phyloP scores from a whole-genome alignment of 1,284 basidiomycete species.

The Xerocomus cyaneibrunnescens region DNA sequence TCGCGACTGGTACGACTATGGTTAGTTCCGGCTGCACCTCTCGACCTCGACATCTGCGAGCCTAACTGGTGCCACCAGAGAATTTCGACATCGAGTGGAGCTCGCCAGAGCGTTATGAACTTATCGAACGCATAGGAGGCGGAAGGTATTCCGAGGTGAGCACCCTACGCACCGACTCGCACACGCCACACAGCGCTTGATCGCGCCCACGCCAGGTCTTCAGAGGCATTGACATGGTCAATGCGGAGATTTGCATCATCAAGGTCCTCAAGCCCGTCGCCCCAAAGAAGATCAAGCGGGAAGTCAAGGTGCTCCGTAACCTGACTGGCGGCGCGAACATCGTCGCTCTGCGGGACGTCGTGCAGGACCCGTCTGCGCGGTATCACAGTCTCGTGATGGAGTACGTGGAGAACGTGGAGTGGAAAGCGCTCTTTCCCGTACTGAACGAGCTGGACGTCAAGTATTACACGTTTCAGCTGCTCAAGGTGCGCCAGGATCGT shows the following conservation, averaged over 20 bases:
- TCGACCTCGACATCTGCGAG: background rate
- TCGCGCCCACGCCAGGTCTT: conserved; percentile 59
- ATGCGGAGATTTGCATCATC: conserved; percentile 79
- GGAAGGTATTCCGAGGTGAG: conserved; percentile 77
- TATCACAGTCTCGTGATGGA: conserved; percentile 87
- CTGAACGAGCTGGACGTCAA: conserved; percentile 82
- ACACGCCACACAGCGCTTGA: background rate
- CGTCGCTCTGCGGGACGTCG: conserved; percentile 80
- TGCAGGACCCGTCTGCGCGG: conserved; percentile 71
- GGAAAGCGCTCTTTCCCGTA: conserved; percentile 74
- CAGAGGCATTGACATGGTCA: conserved; percentile 79
- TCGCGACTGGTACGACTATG: conserved; percentile 52
- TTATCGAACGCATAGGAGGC: conserved; percentile 74
- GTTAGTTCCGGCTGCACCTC: conserved; percentile 31
- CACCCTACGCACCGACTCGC: background rate
- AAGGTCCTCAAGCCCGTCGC: conserved; percentile 92
- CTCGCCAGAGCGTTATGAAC: conserved; percentile 77
- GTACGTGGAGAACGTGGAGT: conserved; percentile 83
- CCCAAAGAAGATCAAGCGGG: conserved; percentile 91
- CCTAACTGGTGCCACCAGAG: conserved; percentile 43
- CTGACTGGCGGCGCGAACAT: conserved; percentile 86
- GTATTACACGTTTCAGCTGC: conserved; percentile 82
- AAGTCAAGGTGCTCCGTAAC: conserved; percentile 90
- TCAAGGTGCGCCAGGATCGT: conserved; percentile 53
- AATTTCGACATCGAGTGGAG: conserved; percentile 75